phyloP scores from a whole-genome alignment of 148 eudicot species.

The Arctostaphylos glauca region DNA sequence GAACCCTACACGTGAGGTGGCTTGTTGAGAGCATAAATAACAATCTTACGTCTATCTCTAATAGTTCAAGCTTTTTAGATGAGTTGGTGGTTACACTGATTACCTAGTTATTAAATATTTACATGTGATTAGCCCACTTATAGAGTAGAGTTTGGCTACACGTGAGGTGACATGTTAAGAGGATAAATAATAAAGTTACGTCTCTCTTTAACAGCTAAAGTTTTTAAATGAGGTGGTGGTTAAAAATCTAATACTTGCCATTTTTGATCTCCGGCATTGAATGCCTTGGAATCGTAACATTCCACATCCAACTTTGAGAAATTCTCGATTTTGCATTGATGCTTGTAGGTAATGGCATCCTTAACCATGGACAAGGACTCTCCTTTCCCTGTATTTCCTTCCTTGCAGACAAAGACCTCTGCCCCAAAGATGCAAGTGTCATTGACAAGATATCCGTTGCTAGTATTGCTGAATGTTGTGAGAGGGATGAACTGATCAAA shows the following conservation, averaged over 20 bases:
- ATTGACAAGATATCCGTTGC: conserved; percentile 13
- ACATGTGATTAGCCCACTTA: too few species aligned
- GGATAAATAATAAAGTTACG: too few species aligned
- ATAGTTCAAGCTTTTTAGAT: too few species aligned
- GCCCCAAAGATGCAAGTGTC: conserved; percentile 14
- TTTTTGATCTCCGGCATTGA: not conserved
- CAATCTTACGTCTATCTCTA: too few species aligned
- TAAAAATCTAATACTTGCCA: not conserved
- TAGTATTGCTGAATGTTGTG: not conserved
- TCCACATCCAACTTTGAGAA: conserved; percentile 8
- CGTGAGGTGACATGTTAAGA: not conserved
- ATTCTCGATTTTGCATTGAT: not conserved
- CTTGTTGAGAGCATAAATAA: too few species aligned
- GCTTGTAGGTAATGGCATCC: conserved; percentile 8
- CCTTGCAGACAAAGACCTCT: conserved; percentile 13
- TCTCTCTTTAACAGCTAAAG: too few species aligned
- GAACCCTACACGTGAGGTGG: too few species aligned
- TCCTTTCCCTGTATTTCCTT: not conserved
- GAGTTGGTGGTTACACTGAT: too few species aligned
- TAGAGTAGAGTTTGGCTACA: too few species aligned
- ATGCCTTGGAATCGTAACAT: not conserved
- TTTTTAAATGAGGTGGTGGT: too few species aligned
- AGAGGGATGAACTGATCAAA: conserved; percentile 6
- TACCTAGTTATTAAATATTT: too few species aligned
- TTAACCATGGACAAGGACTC: conserved; percentile 6